Evolutionary conservation across 257 asterid genomes (phyloP), one percentile per base, ranked within the genome.

Genomic region (Jasminum sambac): DNA sequence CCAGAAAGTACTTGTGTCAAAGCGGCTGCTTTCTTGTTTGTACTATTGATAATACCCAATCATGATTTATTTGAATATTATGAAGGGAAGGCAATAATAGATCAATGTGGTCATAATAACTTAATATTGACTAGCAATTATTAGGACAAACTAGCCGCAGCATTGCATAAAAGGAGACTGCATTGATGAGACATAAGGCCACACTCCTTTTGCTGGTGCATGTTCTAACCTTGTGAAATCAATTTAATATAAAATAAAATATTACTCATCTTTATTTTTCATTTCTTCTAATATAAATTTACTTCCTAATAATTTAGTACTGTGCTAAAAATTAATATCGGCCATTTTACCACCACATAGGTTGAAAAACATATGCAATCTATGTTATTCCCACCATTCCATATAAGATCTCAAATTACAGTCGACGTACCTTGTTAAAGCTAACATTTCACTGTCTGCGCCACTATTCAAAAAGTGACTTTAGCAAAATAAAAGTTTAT

Each of bases 161-260:
- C 12, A 16, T 66, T 74, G 80, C 77, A 19, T 42, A 23, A 46
- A 81, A 71, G 68, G 72, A 68, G 52, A 68, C 81, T 75, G 79
- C 79, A 74, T 69, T 76, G 65, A 76, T 68, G 72, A 65, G 68
- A 24, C 76, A 40, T 74, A 64, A 75, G 24, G 58, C 57, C 42
- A 72, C 69, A 43, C 30, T 34, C 72, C 42, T 41, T 67, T 30
- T 30, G 36, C 36, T 30, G 36, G 6, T 19, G 59, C 11, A 50
- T 16, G 25, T 50, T 50, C 59, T 17, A 50, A 0, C 7, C 24
- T 50, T 16, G 25, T 17, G 13, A 17, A 39, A 11, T 6, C 43
- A 39, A 14, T n/a, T n/a, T 16, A 14, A 8, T n/a, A 48, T 48
- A 48, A 39, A 5, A n/a, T 16, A 48, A n/a, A 48, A n/a, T 48